Evolutionary conservation across 768 basidiomycete genomes (phyloP).

Genomic region (Neoboletus magnificus): DNA sequence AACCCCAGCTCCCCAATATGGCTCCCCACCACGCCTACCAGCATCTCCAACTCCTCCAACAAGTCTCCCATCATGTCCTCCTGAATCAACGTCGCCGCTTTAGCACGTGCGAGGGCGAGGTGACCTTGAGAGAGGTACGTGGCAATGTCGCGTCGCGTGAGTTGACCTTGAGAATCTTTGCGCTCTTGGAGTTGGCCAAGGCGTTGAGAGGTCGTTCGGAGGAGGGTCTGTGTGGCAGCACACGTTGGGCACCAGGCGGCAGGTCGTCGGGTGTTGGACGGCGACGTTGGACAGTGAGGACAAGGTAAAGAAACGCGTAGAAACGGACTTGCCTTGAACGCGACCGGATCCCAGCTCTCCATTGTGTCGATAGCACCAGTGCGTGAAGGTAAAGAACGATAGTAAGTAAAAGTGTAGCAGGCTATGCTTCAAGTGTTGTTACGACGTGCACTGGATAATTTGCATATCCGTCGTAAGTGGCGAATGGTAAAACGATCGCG

Average conservation of each 20-base stretch:
- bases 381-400: neutral
- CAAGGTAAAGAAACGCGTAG: neutral
- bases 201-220: slow-evolving; percentile 60
- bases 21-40: slow-evolving; percentile 59
- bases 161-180: slow-evolving; percentile 60
- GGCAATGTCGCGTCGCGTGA: slow-evolving; percentile 66
- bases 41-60: slow-evolving; percentile 63
- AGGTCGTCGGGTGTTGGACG: neutral
- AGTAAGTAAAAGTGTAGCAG: neutral
- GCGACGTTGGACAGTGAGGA: neutral
- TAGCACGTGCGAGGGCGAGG: slow-evolving; percentile 62
- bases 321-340: slow-evolving; percentile 27
- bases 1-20: slow-evolving; percentile 54
- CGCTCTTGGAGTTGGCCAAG: slow-evolving; percentile 69
- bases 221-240: slow-evolving; percentile 45
- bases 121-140: slow-evolving; percentile 61
- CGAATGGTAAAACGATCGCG: slow-evolving; percentile 2
- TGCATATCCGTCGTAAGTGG: no score
- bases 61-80: slow-evolving; percentile 62
- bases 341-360: slow-evolving; percentile 30
- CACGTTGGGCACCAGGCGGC: neutral
- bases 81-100: slow-evolving; percentile 62
- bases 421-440: slow-evolving; percentile 4
- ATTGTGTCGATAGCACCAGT: slow-evolving; percentile 9
- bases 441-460: neutral